A percentile compares a stretch with the other conserved stretches of the same genome.
Conservation (phyloP, 208 protist genomes). For the Leptomonas pyrrhocoris region DNA sequence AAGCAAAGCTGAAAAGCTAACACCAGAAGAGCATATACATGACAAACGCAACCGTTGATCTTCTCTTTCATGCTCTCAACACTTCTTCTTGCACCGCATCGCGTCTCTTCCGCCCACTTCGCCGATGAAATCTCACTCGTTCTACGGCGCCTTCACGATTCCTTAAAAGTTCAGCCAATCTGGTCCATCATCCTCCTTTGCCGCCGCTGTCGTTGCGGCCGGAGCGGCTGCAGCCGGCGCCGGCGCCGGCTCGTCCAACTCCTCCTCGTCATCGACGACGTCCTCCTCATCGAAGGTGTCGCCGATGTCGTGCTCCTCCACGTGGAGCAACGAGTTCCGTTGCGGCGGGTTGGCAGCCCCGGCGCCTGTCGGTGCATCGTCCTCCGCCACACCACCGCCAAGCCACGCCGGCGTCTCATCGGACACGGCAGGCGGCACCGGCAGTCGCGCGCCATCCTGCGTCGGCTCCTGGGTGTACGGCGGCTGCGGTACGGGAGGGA, state of each 20-base stretch:
- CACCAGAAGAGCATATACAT: too few relatives aligned
- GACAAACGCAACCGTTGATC: too few relatives aligned
- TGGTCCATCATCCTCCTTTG: slow-evolving; percentile 41
- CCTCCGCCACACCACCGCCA: not conserved
- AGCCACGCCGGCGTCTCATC: slow-evolving; percentile 33
- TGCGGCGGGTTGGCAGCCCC: not conserved
- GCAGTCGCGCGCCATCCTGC: not conserved
- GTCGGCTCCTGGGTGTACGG: slow-evolving; percentile 15
- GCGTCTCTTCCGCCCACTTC: too few relatives aligned
- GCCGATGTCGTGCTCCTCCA: slow-evolving; percentile 1
- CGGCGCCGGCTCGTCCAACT: slow-evolving; percentile 5
- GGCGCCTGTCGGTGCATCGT: not conserved
- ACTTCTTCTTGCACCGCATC: too few relatives aligned
- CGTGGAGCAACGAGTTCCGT: not conserved
- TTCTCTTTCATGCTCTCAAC: too few relatives aligned
- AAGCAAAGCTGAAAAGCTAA: too few relatives aligned
- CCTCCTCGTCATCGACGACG: slow-evolving; percentile 16
- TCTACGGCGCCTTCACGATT: not conserved
- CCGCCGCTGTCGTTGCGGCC: slow-evolving; percentile 1
- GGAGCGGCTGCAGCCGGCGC: not conserved
- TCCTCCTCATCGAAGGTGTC: slow-evolving; percentile 24
- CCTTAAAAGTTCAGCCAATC: slow-evolving; percentile 57
- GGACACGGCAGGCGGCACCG: not conserved
- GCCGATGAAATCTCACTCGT: too few relatives aligned
- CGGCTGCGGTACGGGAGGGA: slow-evolving; percentile 13